These are phyloP conservation scores for Russula earlei DNA, from an alignment of 768 basidiomycete species.

Conservation along the genomic window DNA sequence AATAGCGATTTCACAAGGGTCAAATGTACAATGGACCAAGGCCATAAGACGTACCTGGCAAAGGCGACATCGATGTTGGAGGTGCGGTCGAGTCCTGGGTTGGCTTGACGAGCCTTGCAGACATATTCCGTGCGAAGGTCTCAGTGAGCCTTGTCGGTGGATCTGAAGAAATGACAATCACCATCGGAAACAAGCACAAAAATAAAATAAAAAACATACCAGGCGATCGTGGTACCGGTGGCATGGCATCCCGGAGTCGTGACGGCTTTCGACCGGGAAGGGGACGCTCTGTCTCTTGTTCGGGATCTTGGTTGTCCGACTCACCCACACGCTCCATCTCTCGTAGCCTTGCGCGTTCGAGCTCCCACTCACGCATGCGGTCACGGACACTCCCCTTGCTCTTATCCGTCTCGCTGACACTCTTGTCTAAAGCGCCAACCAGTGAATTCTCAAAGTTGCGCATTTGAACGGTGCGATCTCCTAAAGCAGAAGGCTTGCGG, in stretches of 20 bases:
- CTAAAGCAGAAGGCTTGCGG: conserved; percentile 22
- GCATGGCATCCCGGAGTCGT: conserved; percentile 3
- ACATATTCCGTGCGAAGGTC: background rate
- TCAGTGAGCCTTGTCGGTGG: background rate
- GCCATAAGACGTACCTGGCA: conserved; percentile 27
- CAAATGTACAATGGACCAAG: conserved; percentile 4
- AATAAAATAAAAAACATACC: background rate
- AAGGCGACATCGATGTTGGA: background rate
- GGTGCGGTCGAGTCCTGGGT: background rate
- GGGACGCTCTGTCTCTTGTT: conserved; percentile 4
- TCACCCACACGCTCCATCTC: conserved; percentile 51
- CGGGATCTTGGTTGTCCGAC: conserved; percentile 16
- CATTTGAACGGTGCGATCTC: conserved; percentile 4
- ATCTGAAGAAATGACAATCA: background rate
- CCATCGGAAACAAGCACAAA: background rate
- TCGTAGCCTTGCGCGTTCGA: conserved; percentile 56
- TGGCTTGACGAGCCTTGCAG: conserved; percentile 8
- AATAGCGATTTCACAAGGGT: background rate
- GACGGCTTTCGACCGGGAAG: conserved; percentile 7
- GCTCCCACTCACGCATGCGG: conserved; percentile 68
- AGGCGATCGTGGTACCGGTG: conserved; percentile 23
- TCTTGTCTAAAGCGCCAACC: conserved; percentile 19
- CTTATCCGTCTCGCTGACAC: conserved; percentile 18
- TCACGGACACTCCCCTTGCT: conserved; percentile 34
- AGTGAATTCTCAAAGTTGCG: conserved; percentile 23